Percentiles rank a stretch among this genome's conserved stretches.
These are phyloP conservation scores for Agastache rugosa DNA, from an alignment of 257 asterid genomes.

Conservation along the genomic window DNA sequence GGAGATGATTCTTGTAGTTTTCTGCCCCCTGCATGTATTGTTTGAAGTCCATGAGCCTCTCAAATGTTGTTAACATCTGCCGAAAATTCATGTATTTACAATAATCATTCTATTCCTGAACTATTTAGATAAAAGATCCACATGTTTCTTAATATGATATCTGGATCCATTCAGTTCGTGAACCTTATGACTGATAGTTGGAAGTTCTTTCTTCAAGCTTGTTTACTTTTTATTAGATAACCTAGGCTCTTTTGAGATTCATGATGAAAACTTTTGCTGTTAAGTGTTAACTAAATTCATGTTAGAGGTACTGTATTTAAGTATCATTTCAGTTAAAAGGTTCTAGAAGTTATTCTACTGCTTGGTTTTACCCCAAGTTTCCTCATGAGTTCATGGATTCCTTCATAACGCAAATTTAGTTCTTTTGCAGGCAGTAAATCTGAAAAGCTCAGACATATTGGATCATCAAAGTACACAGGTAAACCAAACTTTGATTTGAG, in stretches of 20 bases:
- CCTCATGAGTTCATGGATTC: conserved; percentile 20
- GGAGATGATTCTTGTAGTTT: background rate
- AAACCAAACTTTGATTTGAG: conserved; percentile 30
- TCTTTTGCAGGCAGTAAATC: conserved; percentile 86
- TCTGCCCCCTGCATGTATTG: conserved; percentile 17
- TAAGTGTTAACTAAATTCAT: conserved; percentile 15
- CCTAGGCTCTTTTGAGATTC: background rate
- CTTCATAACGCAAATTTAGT: conserved; percentile 40
- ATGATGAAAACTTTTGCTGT: conserved; percentile 7
- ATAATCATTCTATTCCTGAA: conserved; percentile 14
- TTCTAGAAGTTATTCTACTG: conserved; percentile 5
- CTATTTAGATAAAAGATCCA: conserved; percentile 19
- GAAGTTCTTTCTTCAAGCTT: conserved; percentile 13
- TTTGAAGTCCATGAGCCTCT: conserved; percentile 1
- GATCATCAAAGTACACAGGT: conserved; percentile 82
- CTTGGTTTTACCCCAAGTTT: background rate
- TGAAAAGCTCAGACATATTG: conserved; percentile 90
- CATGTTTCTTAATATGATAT: conserved; percentile 11
- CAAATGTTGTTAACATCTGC: background rate
- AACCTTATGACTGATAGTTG: background rate
- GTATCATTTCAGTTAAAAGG: background rate
- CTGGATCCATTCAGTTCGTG: conserved; percentile 4
- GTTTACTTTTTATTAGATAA: conserved; percentile 14
- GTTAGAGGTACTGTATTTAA: background rate
- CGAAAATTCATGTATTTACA: background rate